Evolutionary conservation across 805 yeast species (phyloP), one percentile per base, ranked within the genome.

Genomic region (Sugiyamaella americana): DNA sequence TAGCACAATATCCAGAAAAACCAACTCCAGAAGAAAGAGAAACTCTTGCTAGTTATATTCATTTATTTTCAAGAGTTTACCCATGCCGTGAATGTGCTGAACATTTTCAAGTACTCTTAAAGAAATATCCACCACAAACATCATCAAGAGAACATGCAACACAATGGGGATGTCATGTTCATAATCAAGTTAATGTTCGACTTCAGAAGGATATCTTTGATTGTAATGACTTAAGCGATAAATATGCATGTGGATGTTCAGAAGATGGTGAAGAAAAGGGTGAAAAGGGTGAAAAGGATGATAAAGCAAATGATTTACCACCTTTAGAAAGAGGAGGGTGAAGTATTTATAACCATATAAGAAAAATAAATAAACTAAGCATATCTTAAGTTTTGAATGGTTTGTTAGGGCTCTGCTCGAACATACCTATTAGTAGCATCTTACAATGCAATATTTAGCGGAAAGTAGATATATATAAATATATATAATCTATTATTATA

Each of bases 201-300:
- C 70, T 89, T 38, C 72, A 71, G 3, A 87, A 89, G 56, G 77
- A 74, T 1, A 70, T 72, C 16, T 93, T 87, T 63, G 97, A 93
- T 63, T 93, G 99, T 63, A 73, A 86, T 1, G 78, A 75, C 5
- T 84, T 93, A 47, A 69, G 86, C 45, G 96, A 87, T 55, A 93
- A 87, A 65, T 93, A 93, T 64, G 95, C 89, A 58, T 91, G 98
- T 70, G 98, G 98, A 0, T 91, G 98, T 67, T 95, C 93, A 1
- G 72, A 64, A 10, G 95, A 80, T 43, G 67, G 57, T 4, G 73
- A 68, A 41, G 79, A 72, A 46, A 53, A 50, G 32, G 32, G 13
- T 8, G 32, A 26, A 26, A n/a, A 56, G 50, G 5, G 54, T 21
- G 22, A 43, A 47, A 22, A 41, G 4, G 26, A 39, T 44, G 43